A percentile compares a stretch with the other conserved stretches of the same genome.
Evolutionary conservation across 148 eudicot genomes (phyloP).

Genomic region (Persicaria tinctoria): DNA sequence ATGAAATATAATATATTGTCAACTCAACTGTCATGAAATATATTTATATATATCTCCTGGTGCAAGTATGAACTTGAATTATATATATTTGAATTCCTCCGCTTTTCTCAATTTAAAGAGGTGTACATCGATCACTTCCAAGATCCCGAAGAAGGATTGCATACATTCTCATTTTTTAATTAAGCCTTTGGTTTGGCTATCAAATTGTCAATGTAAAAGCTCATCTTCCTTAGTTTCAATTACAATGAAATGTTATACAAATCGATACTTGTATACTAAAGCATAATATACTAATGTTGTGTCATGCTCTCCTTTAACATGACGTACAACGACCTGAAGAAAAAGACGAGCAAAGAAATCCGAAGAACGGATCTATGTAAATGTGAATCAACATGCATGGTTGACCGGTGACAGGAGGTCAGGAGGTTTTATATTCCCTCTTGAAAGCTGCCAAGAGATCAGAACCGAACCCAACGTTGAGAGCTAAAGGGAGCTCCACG

Average conservation of each 20-base stretch:
- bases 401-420: not conserved
- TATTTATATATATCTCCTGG: no score
- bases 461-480: slow-evolving; percentile 62
- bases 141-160: slow-evolving; percentile 18
- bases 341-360: no score
- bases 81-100: no score
- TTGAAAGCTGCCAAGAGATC: slow-evolving; percentile 61
- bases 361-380: not conserved
- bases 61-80: no score
- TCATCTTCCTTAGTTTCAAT: not conserved
- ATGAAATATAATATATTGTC: no score
- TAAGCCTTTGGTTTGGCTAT: not conserved
- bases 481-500: slow-evolving; percentile 76
- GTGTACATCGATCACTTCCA: slow-evolving; percentile 14
- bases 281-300: no score
- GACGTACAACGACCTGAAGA: no score
- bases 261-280: no score
- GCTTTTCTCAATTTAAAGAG: not conserved
- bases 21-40: no score
- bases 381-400: slow-evolving; percentile 5
- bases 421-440: slow-evolving; percentile 37
- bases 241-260: not conserved
- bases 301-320: no score
- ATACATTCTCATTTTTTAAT: slow-evolving; percentile 16
- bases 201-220: slow-evolving; percentile 7